Evolutionary conservation across 2,329 filamentous ascomycete genomes (phyloP).

Genomic region (Didymellaceae sp.): DNA sequence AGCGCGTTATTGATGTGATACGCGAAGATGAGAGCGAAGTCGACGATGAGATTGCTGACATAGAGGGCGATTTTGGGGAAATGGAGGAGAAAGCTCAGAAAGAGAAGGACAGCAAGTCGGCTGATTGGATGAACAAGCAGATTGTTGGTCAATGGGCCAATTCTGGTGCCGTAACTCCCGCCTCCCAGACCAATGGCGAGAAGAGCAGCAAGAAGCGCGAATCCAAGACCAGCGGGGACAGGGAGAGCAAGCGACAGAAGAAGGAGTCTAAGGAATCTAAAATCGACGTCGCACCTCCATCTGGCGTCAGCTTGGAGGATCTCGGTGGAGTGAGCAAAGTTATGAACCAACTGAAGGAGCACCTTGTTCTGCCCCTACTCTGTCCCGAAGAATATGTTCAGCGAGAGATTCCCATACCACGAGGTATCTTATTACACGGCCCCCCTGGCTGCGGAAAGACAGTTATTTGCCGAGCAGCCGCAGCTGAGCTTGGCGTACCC

Average conservation of each 20-base stretch:
- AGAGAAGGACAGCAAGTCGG: conserved; percentile 27
- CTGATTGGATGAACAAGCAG: conserved; percentile 70
- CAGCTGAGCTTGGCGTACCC: conserved; percentile 75
- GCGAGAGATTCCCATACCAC: conserved; percentile 71
- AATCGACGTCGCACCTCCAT: conserved; percentile 69
- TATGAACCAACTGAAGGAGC: conserved; percentile 71
- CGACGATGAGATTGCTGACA: conserved; percentile 58
- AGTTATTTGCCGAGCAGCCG: conserved; percentile 80
- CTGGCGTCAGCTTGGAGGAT: conserved; percentile 71
- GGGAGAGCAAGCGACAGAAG: conserved; percentile 70
- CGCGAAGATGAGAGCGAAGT: conserved; percentile 63
- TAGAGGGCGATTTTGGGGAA: conserved; percentile 51
- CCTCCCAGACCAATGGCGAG: conserved; percentile 42
- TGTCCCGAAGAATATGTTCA: conserved; percentile 69
- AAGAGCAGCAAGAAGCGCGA: conserved; percentile 53
- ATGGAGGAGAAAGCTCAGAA: conserved; percentile 13
- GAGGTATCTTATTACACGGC: conserved; percentile 79
- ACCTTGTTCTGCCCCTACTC: conserved; percentile 75
- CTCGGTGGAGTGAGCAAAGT: conserved; percentile 79
- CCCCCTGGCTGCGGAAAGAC: conserved; percentile 89
- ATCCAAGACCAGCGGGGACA: conserved; percentile 67
- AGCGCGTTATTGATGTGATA: conserved; percentile 77
- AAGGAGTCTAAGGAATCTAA: conserved; percentile 49
- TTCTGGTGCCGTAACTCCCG: conserved; percentile 35
- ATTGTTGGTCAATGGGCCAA: conserved; percentile 65